Conservation (phyloP, 2,329 filamentous ascomycete genomes). For the Phialophora chinensis region DNA sequence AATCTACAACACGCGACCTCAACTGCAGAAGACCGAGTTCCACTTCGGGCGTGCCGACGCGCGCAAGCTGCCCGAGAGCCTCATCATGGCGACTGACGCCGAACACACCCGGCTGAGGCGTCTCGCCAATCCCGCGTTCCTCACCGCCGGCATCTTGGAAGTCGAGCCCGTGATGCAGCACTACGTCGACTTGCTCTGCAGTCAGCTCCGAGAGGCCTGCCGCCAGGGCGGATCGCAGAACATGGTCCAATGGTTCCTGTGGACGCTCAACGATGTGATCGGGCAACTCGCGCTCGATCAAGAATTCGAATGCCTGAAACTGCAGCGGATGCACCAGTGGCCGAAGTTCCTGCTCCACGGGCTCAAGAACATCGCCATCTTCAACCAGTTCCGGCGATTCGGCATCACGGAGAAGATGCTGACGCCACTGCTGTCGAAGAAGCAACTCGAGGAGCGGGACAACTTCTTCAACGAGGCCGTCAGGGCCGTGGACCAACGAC, state of each 20-base stretch:
- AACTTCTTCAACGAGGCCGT: constrained; percentile 25
- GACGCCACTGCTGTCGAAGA: constrained; percentile 21
- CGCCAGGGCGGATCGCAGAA: constrained; percentile 19
- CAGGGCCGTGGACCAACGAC: constrained; percentile 19
- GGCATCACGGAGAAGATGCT: constrained; percentile 19
- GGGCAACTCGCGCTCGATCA: constrained; percentile 45
- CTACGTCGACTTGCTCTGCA: constrained; percentile 30
- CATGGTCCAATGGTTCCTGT: constrained; percentile 44
- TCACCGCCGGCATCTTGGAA: constrained; percentile 48
- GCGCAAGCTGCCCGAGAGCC: constrained; percentile 22
- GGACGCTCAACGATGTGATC: constrained; percentile 52
- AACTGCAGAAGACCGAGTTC: constrained; percentile 25
- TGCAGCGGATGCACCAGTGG: constrained; percentile 43
- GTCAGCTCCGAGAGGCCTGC: constrained; percentile 14
- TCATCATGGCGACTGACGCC: constrained; percentile 24
- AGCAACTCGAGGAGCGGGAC: constrained; percentile 22
- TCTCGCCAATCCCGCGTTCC: constrained; percentile 50
- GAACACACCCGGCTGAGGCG: constrained; percentile 44
- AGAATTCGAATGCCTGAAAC: constrained; percentile 43
- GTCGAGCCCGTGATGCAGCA: constrained; percentile 43
- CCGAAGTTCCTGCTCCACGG: constrained; percentile 44
- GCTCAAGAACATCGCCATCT: constrained; percentile 23
- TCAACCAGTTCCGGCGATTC: constrained; percentile 30
- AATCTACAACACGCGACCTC: constrained; percentile 43
- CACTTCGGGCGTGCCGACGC: constrained; percentile 21